Evolutionary conservation across 306 rosid genomes (phyloP), one percentile per base, ranked within the genome.

Genomic region (Fragaria nilgerrensis): DNA sequence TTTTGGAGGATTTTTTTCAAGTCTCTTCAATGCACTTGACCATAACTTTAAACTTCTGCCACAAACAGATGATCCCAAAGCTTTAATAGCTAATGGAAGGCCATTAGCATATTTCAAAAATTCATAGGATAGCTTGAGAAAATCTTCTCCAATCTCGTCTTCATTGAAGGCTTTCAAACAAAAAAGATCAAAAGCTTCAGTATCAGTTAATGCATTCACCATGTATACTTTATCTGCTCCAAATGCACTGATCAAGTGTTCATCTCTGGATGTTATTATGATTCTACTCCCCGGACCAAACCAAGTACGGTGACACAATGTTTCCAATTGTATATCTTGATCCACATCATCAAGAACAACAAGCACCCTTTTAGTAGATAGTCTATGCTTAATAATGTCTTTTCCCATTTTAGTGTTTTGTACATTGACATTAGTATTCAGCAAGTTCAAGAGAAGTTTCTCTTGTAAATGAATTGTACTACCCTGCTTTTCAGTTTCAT

Each of bases 271-370:
- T 9, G 72, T 78, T 1, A 78, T 17, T 3, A 78, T 71, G 43
- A 78, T 20, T 44, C 75, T 75, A 5, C 78, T 74, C 32, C 83
- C 75, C 1, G 43, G 34, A 22, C 75, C 79, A 15, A 80, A 74
- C 78, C 11, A 0, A 2, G 44, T 37, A 36, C 63, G 32, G 32
- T 29, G 2, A 14, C 68, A 49, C 16, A 80, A 20, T n/a, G 50
- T 22, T 13, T 80, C 56, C 32, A 72, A 5, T 43, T 79, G 82
- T 27, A 34, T n/a, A 10, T 63, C 11, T 2, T 65, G 65, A 41
- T 41, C 55, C 29, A 79, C 78, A 17, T 79, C 78, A 66, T 73
- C 82, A 34, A 79, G 78, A 49, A 79, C 48, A 19, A 79, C 27
- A 23, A 79, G 68, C 41, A 34, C 68, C 47, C 1, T 79, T 41